These are phyloP conservation scores for Rutstroemia sp. DNA, from an alignment of 2,329 filamentous ascomycete species.

Conservation along the genomic window DNA sequence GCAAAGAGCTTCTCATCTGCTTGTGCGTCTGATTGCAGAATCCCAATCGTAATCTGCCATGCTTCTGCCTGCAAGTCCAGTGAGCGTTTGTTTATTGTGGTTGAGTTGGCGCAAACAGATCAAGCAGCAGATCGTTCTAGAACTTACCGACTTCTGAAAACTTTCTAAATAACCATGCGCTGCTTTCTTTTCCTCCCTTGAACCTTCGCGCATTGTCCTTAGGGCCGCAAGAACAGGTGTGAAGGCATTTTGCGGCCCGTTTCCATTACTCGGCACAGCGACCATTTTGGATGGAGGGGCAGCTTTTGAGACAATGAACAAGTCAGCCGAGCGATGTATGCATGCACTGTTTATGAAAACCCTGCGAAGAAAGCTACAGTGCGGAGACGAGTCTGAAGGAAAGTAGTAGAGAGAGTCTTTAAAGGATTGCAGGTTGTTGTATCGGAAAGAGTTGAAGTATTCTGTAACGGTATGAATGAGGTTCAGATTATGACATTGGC, in stretches of 20 bases:
- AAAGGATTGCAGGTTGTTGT: neutral
- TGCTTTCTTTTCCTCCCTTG: conserved; percentile 77
- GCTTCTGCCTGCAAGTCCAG: conserved; percentile 61
- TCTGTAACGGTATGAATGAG: conserved; percentile 1
- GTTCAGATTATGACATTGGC: too few species aligned
- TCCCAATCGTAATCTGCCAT: conserved; percentile 81
- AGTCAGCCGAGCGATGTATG: conserved; percentile 6
- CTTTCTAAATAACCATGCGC: conserved; percentile 86
- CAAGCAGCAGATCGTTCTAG: neutral
- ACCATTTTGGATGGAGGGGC: conserved; percentile 27
- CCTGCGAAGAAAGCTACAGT: neutral
- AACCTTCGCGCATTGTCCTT: conserved; percentile 82
- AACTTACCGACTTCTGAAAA: conserved; percentile 94
- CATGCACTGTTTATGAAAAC: conserved; percentile 8
- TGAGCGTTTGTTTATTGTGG: conserved; percentile 17
- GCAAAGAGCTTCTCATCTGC: conserved; percentile 89
- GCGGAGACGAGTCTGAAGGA: neutral
- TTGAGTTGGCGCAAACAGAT: conserved; percentile 9
- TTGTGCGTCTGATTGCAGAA: conserved; percentile 75
- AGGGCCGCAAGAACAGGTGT: conserved; percentile 82
- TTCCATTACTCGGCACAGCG: conserved; percentile 43
- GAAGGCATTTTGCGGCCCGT: conserved; percentile 62
- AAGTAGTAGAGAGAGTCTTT: neutral
- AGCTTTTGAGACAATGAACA: conserved; percentile 12
- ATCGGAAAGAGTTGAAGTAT: conserved; percentile 6